These are phyloP conservation scores for Aspergillus candidus DNA, from an alignment of 2,329 filamentous ascomycete genomes.

Conservation along the genomic window DNA sequence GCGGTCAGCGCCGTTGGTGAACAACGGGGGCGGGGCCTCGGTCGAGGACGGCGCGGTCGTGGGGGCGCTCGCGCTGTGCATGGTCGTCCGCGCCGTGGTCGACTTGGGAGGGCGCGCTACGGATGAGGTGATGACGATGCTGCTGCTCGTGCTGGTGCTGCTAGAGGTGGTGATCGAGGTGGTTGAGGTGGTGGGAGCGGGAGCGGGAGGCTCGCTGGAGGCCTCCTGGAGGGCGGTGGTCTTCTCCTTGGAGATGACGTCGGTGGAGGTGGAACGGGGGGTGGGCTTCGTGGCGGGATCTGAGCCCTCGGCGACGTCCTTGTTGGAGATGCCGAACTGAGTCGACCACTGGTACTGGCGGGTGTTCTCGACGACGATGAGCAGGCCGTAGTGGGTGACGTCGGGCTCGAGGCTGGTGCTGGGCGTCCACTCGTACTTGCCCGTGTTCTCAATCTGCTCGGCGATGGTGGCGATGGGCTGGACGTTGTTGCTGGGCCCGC, in stretches of 20 bases:
- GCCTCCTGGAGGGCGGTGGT: conserved; percentile 10
- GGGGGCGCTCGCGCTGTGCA: conserved; percentile 8
- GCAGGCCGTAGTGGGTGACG: conserved; percentile 53
- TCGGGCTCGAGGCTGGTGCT: conserved; percentile 43
- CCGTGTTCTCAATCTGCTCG: conserved; percentile 51
- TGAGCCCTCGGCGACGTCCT: conserved; percentile 10
- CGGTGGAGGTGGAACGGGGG: conserved; percentile 8
- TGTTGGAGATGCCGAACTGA: conserved; percentile 53
- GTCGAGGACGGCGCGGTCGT: conserved; percentile 9
- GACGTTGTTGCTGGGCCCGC: conserved; percentile 53
- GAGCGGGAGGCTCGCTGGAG: not conserved
- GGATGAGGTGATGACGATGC: conserved; percentile 6
- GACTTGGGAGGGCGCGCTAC: conserved; percentile 5
- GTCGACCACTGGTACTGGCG: conserved; percentile 58
- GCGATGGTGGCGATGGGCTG: conserved; percentile 46
- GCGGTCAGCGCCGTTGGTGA: conserved; percentile 30
- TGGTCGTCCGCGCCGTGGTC: conserved; percentile 9
- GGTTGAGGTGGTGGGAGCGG: conserved; percentile 11
- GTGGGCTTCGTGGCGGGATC: conserved; percentile 11
- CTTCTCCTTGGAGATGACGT: conserved; percentile 2
- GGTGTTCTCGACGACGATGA: conserved; percentile 54
- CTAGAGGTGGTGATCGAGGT: conserved; percentile 8
- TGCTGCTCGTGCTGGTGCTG: conserved; percentile 7
- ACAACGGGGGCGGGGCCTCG: conserved; percentile 12
- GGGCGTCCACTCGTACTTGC: conserved; percentile 52